Evolutionary conservation across 768 basidiomycete genomes (phyloP).

Genomic region (Thelephora ganbajun): DNA sequence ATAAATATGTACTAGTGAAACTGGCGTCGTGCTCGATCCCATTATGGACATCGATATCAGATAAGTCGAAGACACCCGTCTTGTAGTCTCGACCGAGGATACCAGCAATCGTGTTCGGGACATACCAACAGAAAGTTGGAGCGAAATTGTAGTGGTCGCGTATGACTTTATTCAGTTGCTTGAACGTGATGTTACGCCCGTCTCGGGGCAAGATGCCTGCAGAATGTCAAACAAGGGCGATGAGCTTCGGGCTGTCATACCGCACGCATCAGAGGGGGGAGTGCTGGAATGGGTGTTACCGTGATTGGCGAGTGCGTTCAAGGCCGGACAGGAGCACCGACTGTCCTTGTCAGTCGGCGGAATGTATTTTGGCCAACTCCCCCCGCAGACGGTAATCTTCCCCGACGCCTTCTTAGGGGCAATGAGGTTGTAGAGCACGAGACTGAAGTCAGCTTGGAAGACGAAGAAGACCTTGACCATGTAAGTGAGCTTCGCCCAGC

Average conservation of each 20-base stretch:
- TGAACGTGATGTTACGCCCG: conserved; percentile 60
- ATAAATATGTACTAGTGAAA: conserved; percentile 32
- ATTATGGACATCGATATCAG: conserved; percentile 60
- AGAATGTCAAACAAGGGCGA: background rate
- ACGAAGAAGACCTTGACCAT: no score
- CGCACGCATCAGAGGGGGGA: background rate
- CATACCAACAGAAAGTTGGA: conserved; percentile 51
- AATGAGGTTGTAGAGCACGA: conserved; percentile 38
- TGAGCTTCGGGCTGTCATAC: background rate
- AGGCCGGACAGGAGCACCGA: conserved; percentile 56
- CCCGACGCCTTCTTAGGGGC: conserved; percentile 36
- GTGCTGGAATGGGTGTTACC: conserved; percentile 25
- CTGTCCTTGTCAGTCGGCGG: conserved; percentile 50
- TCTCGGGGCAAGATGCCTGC: conserved; percentile 39
- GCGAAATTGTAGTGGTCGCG: conserved; percentile 56
- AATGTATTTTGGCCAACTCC: conserved; percentile 56
- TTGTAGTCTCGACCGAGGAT: conserved; percentile 42
- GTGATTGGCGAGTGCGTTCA: conserved; percentile 78
- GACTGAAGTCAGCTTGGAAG: conserved; percentile 23
- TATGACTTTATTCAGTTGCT: conserved; percentile 26
- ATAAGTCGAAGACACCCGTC: conserved; percentile 46
- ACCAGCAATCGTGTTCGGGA: conserved; percentile 44
- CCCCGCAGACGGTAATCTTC: conserved; percentile 42
- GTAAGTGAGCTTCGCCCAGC: no score
- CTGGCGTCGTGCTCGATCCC: conserved; percentile 64